Percentiles rank a stretch among this genome's conserved stretches.
Conservation (phyloP, 2,329 filamentous ascomycete genomes). For the Tolypocladium album region DNA sequence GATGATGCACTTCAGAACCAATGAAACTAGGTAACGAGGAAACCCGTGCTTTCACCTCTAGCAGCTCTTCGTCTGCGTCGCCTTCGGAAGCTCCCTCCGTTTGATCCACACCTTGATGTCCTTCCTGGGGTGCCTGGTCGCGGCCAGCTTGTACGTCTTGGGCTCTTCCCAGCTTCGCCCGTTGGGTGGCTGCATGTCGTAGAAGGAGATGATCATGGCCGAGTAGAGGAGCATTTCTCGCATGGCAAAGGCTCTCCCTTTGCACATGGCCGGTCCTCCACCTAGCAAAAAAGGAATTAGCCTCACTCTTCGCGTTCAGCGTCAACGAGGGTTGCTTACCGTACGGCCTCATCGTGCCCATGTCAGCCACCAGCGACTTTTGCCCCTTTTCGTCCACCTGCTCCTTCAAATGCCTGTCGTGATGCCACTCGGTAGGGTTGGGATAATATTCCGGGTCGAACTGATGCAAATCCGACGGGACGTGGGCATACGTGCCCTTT, state of each 20-base stretch:
- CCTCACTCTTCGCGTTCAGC: background rate
- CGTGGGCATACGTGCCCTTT: constrained; percentile 23
- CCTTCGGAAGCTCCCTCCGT: constrained; percentile 9
- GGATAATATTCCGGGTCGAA: constrained; percentile 21
- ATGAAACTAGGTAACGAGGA: background rate
- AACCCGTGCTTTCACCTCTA: background rate
- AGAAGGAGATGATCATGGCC: constrained; percentile 23
- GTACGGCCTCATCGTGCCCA: constrained; percentile 19
- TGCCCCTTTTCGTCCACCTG: constrained; percentile 11
- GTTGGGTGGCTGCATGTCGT: constrained; percentile 21
- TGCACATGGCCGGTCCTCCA: constrained; percentile 19
- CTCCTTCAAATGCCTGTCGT: constrained; percentile 20
- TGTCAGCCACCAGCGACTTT: constrained; percentile 9
- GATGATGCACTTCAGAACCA: background rate
- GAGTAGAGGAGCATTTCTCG: constrained; percentile 23
- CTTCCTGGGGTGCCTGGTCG: constrained; percentile 14
- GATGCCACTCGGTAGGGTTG: constrained; percentile 23
- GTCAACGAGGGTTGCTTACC: constrained; percentile 13
- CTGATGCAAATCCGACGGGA: constrained; percentile 21
- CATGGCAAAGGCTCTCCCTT: constrained; percentile 19
- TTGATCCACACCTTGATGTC: constrained; percentile 22
- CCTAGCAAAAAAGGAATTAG: constrained; percentile 9
- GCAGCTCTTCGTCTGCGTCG: background rate
- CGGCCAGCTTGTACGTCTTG: constrained; percentile 12
- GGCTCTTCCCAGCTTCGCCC: constrained; percentile 16